Percentiles rank a stretch among this genome's conserved stretches.
Conservation (phyloP, 805 yeast genomes). For the Wilhelminamyces savonicus region DNA sequence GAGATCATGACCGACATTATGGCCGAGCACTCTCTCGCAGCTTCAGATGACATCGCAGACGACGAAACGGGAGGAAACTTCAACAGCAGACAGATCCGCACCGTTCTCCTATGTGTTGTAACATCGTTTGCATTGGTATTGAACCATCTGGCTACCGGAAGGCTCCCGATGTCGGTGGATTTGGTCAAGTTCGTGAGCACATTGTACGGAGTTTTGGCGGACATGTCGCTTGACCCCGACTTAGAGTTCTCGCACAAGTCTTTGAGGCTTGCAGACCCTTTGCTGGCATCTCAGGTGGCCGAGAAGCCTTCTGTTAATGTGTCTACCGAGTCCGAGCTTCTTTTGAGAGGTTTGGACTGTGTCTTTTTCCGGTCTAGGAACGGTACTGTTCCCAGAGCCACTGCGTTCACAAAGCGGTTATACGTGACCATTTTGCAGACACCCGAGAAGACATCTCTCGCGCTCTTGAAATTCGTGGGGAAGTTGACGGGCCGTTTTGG, state of each 20-base stretch:
- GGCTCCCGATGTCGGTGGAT: conserved; percentile 63
- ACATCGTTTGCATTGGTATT: conserved; percentile 85
- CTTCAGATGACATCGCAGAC: conserved; percentile 20
- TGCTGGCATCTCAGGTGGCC: conserved; percentile 30
- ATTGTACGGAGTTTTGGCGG: conserved; percentile 62
- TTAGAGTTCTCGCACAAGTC: conserved; percentile 82
- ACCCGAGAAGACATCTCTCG: conserved; percentile 84
- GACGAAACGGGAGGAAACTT: conserved; percentile 24
- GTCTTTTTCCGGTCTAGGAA: conserved; percentile 73
- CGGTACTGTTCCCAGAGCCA: conserved; percentile 60
- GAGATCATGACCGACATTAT: conserved; percentile 61
- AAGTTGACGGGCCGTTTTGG: conserved; percentile 64
- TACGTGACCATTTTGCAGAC: conserved; percentile 62
- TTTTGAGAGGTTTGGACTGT: conserved; percentile 70
- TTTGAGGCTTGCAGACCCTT: conserved; percentile 74
- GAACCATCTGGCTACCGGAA: conserved; percentile 53
- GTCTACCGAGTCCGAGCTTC: conserved; percentile 81
- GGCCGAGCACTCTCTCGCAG: conserved; percentile 36
- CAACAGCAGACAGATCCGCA: conserved; percentile 49
- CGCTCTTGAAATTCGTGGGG: conserved; percentile 70
- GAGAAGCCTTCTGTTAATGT: conserved; percentile 73
- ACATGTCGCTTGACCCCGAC: conserved; percentile 71
- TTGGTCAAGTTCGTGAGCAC: conserved; percentile 73
- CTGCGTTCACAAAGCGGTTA: conserved; percentile 79
- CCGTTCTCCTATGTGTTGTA: conserved; percentile 72